phyloP scores from a whole-genome alignment of 169 alveolate genomes.

The Amoebophrya sp. region DNA sequence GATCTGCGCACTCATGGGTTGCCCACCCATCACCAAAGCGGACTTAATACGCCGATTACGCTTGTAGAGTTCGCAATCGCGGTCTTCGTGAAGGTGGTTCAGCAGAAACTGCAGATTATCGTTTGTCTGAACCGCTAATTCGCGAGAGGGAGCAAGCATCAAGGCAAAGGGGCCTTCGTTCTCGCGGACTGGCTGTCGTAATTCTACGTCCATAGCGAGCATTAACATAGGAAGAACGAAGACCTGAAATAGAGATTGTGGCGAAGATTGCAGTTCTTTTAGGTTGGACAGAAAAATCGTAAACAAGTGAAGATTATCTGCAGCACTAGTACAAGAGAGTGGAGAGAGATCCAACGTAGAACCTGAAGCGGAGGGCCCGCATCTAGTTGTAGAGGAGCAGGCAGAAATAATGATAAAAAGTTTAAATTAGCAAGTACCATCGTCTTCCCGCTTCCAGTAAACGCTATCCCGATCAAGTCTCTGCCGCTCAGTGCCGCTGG shows the following conservation, averaged over 20 bases:
- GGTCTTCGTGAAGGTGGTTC: not conserved
- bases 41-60: not conserved
- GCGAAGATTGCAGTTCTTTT: not conserved
- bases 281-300: not conserved
- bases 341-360: not conserved
- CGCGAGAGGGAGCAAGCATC: conserved; percentile 87
- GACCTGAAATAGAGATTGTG: conserved; percentile 74
- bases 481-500: conserved; percentile 77
- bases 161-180: conserved; percentile 86
- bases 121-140: conserved; percentile 83
- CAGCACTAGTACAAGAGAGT: not conserved
- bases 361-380: not conserved
- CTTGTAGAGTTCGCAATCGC: not conserved
- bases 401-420: too few relatives aligned
- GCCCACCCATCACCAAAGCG: conserved; percentile 46
- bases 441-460: conserved; percentile 63
- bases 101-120: conserved; percentile 58
- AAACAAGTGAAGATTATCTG: not conserved
- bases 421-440: conserved; percentile 32
- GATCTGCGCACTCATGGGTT: conserved; percentile 44
- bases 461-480: conserved; percentile 86
- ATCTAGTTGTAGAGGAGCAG: not conserved
- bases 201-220: conserved; percentile 74
- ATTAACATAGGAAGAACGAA: conserved; percentile 81
- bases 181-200: conserved; percentile 56